phyloP scores from a whole-genome alignment of 2,329 filamentous ascomycete species.

The Botrytis fabae region DNA sequence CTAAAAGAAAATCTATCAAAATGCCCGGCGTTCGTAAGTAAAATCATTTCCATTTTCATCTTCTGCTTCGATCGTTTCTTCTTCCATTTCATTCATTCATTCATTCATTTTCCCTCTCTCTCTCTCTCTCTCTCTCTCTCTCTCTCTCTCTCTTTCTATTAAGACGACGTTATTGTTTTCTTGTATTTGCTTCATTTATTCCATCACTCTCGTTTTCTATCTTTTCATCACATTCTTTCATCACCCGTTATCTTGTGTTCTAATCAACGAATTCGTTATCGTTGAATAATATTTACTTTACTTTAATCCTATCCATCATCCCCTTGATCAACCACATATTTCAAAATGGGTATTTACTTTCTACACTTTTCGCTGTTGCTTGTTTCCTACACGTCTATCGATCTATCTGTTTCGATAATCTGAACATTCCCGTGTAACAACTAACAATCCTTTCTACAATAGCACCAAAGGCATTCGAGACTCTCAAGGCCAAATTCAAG shows the following conservation, averaged over 20 bases:
- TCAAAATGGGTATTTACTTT: constrained; percentile 22
- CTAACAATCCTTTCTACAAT: constrained; percentile 4
- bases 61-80: constrained; percentile 1
- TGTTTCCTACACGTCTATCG: not conserved
- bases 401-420: not conserved
- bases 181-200: not conserved
- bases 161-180: constrained; percentile 14
- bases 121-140: too few species aligned
- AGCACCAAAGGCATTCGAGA: constrained; percentile 39
- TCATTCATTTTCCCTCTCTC: not conserved
- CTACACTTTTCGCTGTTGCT: not conserved
- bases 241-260: not conserved
- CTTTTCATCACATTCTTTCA: not conserved
- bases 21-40: constrained; percentile 40
- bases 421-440: not conserved
- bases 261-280: not conserved
- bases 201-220: not conserved
- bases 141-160: not conserved
- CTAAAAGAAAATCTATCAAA: constrained; percentile 26
- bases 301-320: constrained; percentile 10
- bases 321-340: constrained; percentile 10
- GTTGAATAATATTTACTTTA: not conserved
- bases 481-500: constrained; percentile 41
- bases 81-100: not conserved
- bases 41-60: constrained; percentile 15